Evolutionary conservation across 345 rosid species (phyloP), one percentile per base, ranked within the genome.

Genomic region (Alliaria petiolata): DNA sequence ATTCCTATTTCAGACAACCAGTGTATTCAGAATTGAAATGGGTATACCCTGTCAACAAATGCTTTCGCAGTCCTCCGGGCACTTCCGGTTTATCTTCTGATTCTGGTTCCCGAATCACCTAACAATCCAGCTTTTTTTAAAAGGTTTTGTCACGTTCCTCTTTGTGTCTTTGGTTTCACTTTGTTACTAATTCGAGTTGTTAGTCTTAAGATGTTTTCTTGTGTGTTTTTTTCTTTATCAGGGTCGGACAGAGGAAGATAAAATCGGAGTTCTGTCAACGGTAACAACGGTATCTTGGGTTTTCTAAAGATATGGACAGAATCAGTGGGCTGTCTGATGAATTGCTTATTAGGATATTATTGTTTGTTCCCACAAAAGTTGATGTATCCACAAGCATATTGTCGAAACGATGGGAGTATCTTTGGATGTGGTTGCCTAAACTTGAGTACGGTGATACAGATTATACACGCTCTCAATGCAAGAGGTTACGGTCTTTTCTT

Each of bases 371-470:
- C 3, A 67, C 71, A 4, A 67, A 40, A 39, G 62, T 53, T 7
- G 62, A 19, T 40, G 62, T 67, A 7, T 67, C 62, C 6, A 67
- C 51, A 11, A 67, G 62, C 62, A 5, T 67, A 13, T 52, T 67
- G 62, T 67, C 61, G 4, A 67, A 67, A 67, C 14, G 51, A 13
- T 53, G 71, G 71, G 51, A 67, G 50, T 67, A 11, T 53, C 52
- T 53, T 40, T 67, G 71, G 71, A 40, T 67, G 51, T 53, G 62
- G 71, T 40, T 67, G 40, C 62, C 71, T 67, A 40, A 40, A 53
- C 51, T 39, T 51, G 8, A 15, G 0, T 66, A 15, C 49, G 39
- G 50, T 65, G 0, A 4, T 2, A 14, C 6, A 3, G 0, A 10
- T 25, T 11, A 3, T 66, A 11, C 50, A 52, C 3, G 3, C 0